Base-by-base conservation (phyloP, 306 rosid species). In the Medicago arabica region DNA sequence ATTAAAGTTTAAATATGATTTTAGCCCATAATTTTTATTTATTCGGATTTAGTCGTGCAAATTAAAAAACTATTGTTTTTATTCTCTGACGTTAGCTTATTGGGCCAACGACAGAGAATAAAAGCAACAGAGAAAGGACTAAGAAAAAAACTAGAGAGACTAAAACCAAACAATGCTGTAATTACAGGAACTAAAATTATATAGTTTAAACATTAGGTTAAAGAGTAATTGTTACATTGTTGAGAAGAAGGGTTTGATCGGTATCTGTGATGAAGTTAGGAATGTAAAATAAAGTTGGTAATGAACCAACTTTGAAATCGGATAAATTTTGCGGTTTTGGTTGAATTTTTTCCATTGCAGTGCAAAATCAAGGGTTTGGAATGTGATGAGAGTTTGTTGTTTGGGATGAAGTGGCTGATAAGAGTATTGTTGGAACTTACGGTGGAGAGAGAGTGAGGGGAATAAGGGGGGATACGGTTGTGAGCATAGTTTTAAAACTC, bases 201-300 rank as follows among this genome's bases (percentile, higher is more conserved):
- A 31, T 31, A 31, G 3, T 25, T 25, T 25, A 25, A 25, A 43
- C 18, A 70, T 41, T 51, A 61, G 12, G 18, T 47, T 44, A 19
- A 51, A 66, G 43, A 8, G 5, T n/a, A 63, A 69, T 63, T 8
- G 3, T 7, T 84, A 93, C 97, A 72, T 90, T 81, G 57, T 88
- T 82, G 39, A 89, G 87, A 69, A 93, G 89, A 73, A 69, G 34
- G 83, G 67, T 78, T 78, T 89, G 83, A 21, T 91, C 87, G 13
- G 51, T 12, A 4, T 80, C 83, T 1, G 86, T 62, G 63, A 89
- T 78, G 83, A 93, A 91, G 68, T 93, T 76, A 40, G 97, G 98
- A 63, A 93, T 53, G 76, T 89, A 91, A 17, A 79, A 71, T 16
- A 93, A 9, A 70, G 93, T 89, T 16, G 93, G 91, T 67, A 84